Conservation (phyloP, 1,284 basidiomycete species). For the Apiotrichum montevideense region DNA sequence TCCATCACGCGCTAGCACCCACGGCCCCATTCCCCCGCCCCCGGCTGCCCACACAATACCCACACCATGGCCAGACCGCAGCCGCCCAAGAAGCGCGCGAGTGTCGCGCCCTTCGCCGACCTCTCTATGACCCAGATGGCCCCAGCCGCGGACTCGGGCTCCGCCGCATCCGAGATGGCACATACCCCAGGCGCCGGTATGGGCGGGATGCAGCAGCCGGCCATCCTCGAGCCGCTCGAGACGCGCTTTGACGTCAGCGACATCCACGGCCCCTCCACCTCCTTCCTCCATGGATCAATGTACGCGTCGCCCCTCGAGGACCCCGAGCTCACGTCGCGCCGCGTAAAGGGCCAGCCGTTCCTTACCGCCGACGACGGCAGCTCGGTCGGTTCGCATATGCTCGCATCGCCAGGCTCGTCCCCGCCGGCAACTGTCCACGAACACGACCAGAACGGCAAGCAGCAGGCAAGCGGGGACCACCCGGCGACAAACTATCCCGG, state of each 20-base stretch:
- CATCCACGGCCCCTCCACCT: background rate
- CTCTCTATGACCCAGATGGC: conserved; percentile 8
- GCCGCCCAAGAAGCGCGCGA: background rate
- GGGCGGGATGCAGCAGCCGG: no score
- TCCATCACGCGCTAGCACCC: background rate
- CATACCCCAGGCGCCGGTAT: no score
- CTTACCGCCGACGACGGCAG: background rate
- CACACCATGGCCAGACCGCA: background rate
- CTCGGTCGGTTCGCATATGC: background rate
- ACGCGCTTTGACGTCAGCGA: background rate
- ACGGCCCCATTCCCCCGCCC: no score
- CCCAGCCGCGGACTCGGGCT: background rate
- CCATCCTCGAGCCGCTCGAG: background rate
- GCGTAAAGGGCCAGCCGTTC: background rate
- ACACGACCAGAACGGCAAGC: background rate
- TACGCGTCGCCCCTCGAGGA: conserved; percentile 4
- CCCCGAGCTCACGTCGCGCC: background rate
- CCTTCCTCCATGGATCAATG: background rate
- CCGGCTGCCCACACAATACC: no score
- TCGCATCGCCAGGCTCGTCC: background rate
- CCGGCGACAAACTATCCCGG: conserved; percentile 23
- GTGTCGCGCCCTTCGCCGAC: background rate
- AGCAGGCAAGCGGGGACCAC: no score
- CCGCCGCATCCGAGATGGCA: background rate
- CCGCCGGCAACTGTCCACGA: background rate